Percentiles rank a stretch among this genome's conserved stretches.
phyloP scores from a whole-genome alignment of 768 basidiomycete species.

The Leucocoprinus leucothites region DNA sequence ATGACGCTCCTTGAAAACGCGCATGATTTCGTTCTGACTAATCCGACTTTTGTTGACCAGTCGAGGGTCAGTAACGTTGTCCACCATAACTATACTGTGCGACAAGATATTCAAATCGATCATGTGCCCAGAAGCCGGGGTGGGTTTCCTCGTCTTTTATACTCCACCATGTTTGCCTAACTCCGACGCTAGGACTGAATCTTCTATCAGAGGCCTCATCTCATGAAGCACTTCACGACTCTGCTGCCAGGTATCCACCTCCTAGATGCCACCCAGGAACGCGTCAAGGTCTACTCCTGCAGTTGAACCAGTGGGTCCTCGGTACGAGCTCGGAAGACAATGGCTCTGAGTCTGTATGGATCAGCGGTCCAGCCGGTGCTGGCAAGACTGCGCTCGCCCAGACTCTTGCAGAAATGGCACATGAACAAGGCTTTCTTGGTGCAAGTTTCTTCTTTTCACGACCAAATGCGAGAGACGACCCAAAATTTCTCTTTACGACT shows the following conservation, averaged over 20 bases:
- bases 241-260: neutral
- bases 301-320: neutral
- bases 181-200: too few relatives aligned
- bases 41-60: too few relatives aligned
- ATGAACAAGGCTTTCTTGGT: neutral
- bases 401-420: neutral
- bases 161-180: too few relatives aligned
- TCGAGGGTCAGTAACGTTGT: too few relatives aligned
- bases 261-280: neutral
- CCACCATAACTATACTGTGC: too few relatives aligned
- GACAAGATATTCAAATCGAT: too few relatives aligned
- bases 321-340: neutral
- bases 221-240: constrained; percentile 2
- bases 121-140: too few relatives aligned
- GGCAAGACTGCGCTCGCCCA: neutral
- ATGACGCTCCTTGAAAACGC: too few relatives aligned
- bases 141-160: too few relatives aligned
- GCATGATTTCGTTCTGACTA: too few relatives aligned
- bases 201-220: too few relatives aligned
- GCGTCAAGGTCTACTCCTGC: neutral
- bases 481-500: neutral
- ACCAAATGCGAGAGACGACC: neutral
- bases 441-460: neutral
- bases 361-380: neutral
- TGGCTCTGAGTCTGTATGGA: neutral